Evolutionary conservation across 495 filamentous ascomycete species (phyloP).

Genomic region (Chlorociboria aeruginascens): DNA sequence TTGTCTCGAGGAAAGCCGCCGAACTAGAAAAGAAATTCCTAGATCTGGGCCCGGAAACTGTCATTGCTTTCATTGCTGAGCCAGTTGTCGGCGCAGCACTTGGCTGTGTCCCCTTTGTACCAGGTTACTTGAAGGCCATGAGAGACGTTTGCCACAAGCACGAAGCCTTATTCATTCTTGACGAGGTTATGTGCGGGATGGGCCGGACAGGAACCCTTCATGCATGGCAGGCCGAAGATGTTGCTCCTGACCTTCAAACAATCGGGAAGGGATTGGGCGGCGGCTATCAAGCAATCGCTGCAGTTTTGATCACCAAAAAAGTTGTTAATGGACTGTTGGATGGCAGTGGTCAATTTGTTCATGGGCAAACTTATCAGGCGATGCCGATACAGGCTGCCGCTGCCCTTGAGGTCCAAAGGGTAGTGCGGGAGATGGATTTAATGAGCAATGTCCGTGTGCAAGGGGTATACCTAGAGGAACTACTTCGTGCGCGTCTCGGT

Average conservation of each 20-base stretch:
- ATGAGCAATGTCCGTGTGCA: conserved; percentile 38
- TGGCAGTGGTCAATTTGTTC: conserved; percentile 42
- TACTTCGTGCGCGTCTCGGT: conserved; percentile 32
- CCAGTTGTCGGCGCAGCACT: conserved; percentile 49
- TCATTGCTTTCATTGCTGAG: conserved; percentile 69
- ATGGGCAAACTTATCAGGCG: conserved; percentile 51
- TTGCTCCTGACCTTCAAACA: conserved; percentile 54
- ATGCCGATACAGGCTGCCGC: conserved; percentile 49
- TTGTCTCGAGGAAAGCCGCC: conserved; percentile 36
- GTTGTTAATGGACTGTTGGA: conserved; percentile 42
- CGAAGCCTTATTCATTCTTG: conserved; percentile 56
- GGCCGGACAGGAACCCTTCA: conserved; percentile 55
- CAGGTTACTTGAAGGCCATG: conserved; percentile 54
- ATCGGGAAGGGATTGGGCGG: conserved; percentile 61
- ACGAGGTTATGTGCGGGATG: conserved; percentile 77
- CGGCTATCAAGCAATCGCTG: conserved; percentile 48
- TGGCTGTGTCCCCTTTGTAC: conserved; percentile 50
- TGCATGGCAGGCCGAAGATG: conserved; percentile 53
- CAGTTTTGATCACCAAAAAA: conserved; percentile 39
- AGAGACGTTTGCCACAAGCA: conserved; percentile 49
- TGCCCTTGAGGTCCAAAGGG: conserved; percentile 46
- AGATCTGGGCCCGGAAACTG: conserved; percentile 54
- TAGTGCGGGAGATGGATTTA: conserved; percentile 42
- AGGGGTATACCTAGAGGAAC: conserved; percentile 35
- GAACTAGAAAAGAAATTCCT: conserved; percentile 71